phyloP scores from a whole-genome alignment of 106 monocot genomes.

The Agapanthus africanus region DNA sequence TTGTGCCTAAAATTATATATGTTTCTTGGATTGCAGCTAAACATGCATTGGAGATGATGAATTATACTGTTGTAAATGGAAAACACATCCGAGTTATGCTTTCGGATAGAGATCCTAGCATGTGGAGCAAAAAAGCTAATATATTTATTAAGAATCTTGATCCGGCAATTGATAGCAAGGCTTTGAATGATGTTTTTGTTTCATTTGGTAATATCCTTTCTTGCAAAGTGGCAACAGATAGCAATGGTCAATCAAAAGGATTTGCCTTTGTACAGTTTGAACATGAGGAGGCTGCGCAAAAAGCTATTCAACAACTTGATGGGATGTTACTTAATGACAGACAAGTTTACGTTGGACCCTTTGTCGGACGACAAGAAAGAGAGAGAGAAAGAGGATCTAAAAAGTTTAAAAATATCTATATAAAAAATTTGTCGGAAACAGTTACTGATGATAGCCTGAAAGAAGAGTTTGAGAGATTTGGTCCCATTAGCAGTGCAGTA shows the following conservation, averaged over 20 bases:
- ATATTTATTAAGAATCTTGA: too few relatives aligned
- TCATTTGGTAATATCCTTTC: conserved; percentile 29
- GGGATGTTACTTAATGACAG: conserved; percentile 48
- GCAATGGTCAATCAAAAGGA: too few relatives aligned
- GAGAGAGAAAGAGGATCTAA: conserved; percentile 18
- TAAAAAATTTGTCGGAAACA: conserved; percentile 50
- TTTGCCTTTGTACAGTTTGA: too few relatives aligned
- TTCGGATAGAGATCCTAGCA: too few relatives aligned
- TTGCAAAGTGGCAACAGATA: too few relatives aligned
- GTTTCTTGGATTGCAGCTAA: too few relatives aligned
- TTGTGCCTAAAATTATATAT: conserved; percentile 8
- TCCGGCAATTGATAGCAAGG: too few relatives aligned
- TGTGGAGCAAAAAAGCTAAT: too few relatives aligned
- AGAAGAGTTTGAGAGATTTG: conserved; percentile 35
- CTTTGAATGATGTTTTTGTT: conserved; percentile 25
- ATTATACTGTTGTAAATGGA: conserved; percentile 32
- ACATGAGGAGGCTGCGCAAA: too few relatives aligned
- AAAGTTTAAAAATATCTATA: conserved; percentile 54
- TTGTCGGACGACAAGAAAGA: conserved; percentile 39
- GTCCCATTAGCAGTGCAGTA: conserved; percentile 41
- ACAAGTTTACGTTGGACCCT: conserved; percentile 45
- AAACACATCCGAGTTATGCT: too few relatives aligned
- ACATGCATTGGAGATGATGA: too few relatives aligned
- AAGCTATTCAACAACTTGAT: too few relatives aligned
- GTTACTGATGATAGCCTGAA: conserved; percentile 40